Evolutionary conservation across 148 eudicot species (phyloP).

Genomic region (Camellia japonica): DNA sequence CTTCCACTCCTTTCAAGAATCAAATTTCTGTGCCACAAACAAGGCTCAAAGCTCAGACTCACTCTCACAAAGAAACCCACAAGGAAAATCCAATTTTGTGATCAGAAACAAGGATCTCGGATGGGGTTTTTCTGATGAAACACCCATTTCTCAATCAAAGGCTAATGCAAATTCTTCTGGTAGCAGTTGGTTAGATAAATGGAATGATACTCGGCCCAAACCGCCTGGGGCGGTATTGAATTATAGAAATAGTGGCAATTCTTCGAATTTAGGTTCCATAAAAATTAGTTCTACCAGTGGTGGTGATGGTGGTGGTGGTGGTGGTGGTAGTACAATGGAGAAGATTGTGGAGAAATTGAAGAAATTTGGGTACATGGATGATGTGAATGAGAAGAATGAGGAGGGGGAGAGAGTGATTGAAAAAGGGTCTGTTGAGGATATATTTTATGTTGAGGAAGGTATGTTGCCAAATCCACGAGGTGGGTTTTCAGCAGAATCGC

Average conservation of each 20-base stretch:
- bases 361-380: slow-evolving; percentile 79
- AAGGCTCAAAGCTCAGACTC: slow-evolving; percentile 23
- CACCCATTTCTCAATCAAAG: slow-evolving; percentile 17
- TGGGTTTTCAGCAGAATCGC: slow-evolving; percentile 61
- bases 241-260: slow-evolving; percentile 44
- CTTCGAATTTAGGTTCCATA: slow-evolving; percentile 33
- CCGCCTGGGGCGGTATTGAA: slow-evolving; percentile 36
- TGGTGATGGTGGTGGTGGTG: slow-evolving; percentile 22
- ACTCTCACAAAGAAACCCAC: slow-evolving; percentile 25
- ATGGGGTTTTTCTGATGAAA: slow-evolving; percentile 21
- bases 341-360: slow-evolving; percentile 81
- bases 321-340: slow-evolving; percentile 83
- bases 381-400: slow-evolving; percentile 43
- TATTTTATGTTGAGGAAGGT: slow-evolving; percentile 90
- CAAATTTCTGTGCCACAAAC: slow-evolving; percentile 21
- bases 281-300: slow-evolving; percentile 22
- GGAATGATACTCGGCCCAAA: slow-evolving; percentile 58
- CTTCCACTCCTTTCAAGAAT: slow-evolving; percentile 28
- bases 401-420: slow-evolving; percentile 40
- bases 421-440: slow-evolving; percentile 90
- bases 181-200: slow-evolving; percentile 71
- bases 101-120: slow-evolving; percentile 13
- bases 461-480: slow-evolving; percentile 73
- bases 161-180: slow-evolving; percentile 23
- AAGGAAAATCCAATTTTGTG: slow-evolving; percentile 28